Evolutionary conservation across 176 grass and related monocot species (phyloP), one percentile per base, ranked within the genome.

Genomic region (Bromus sterilis): DNA sequence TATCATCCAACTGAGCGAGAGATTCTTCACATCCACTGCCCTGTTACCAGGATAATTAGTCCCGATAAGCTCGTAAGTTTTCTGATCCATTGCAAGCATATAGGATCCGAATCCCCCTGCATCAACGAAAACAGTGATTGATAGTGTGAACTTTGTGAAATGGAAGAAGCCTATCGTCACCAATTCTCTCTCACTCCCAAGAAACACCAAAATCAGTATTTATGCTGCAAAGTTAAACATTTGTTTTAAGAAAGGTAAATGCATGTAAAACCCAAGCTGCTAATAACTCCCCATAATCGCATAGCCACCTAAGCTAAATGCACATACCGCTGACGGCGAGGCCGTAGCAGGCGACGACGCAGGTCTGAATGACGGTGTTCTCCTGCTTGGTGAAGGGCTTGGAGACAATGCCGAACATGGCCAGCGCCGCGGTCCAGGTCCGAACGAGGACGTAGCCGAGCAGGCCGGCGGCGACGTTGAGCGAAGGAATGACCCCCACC

Each of bases 11-110:
- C 83, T 82, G 33, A 97, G 77, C 1, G 92, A 90, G 65, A 84
- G 92, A 79, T 92, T 94, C 80, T 89, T 97, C 63, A 97, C 89
- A 92, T 97, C 95, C 43, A 85, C 83, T 0, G 92, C 86, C 66
- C 78, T 88, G 81, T 97, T 97, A 64, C 95, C 95, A 61, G 95
- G 89, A 78, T 91, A 97, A 86, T 97, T 88, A 25, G 59, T 31
- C 80, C 92, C 94, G 4, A 97, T 92, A 81, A 97, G 84, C 41
- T 97, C 94, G 20, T 97, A 94, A 6, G 91, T 94, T 73, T 51
- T 88, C 64, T 90, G 87, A 87, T 97, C 87, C 94, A 97, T 97
- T 2, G 95, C 86, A 70, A 94, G 80, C 86, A 97, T 89, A 82
- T 94, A 92, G 1, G 88, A 89, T 57, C 92, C 90, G 32, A 94